Evolutionary conservation across 2,329 filamentous ascomycete species (phyloP), one percentile per base, ranked within the genome.

Genomic region (Cyanodermella asteris): DNA sequence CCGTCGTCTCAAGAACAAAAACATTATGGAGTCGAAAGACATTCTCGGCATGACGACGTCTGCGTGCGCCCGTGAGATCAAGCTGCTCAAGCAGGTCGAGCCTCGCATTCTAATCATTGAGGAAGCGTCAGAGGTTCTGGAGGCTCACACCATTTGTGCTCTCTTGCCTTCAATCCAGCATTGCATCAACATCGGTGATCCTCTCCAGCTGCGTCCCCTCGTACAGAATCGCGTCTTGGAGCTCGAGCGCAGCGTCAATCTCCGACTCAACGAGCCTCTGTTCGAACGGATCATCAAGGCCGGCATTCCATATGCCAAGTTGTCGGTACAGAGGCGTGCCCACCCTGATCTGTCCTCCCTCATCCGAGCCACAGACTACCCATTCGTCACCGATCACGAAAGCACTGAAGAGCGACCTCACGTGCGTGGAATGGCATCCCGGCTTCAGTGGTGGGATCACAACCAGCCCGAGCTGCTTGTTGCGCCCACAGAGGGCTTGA

Each of bases 121-220:
- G 16, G 33, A 35, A 26, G 33, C 33, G 11, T 31, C 24, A 10
- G 33, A 35, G 20, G 28, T 34, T 13, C 31, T 30, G 22, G 33
- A 35, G 17, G 33, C 33, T 13, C 33, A 35, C 12, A 33, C 63
- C 3, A 39, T 75, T 1, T 63, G 64, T 0, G 56, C 68, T 0
- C 40, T 75, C 4, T 45, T 71, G 0, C 66, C 67, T 0, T 55
- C 56, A 0, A 40, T 72, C 0, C 56, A 74, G 38, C 69, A 76
- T 29, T 46, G 54, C 5, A 63, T 74, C 11, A 51, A 66, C 9
- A 72, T 73, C 19, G 67, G 69, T 0, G 69, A 73, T 35, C 66
- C 72, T 29, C 46, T 55, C 12, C 67, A 73, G 35, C 50, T 73
- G 2, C 57, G 66, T 1, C 66, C 67, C 0, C 54, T 61, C 24